Evolutionary conservation across 1,284 basidiomycete species (phyloP).

Genomic region (Prillingera fragicola): DNA sequence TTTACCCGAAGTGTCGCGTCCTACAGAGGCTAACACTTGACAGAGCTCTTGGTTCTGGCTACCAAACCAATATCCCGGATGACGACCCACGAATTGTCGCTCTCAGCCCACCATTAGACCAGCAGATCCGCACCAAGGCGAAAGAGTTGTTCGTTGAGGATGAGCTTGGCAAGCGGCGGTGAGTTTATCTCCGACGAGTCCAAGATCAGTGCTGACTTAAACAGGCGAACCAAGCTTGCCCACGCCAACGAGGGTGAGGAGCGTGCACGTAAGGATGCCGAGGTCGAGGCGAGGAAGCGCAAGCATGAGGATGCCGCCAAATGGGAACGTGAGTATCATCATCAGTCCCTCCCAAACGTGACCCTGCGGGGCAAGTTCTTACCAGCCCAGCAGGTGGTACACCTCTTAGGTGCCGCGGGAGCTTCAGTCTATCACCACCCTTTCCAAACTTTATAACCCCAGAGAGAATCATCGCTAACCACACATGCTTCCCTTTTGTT

Average conservation of each 20-base stretch:
- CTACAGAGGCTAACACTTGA: neutral
- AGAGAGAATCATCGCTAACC: slow-evolving; percentile 30
- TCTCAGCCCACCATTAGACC: slow-evolving; percentile 48
- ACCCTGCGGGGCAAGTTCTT: slow-evolving; percentile 1
- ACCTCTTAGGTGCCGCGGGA: neutral
- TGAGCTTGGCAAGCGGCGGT: slow-evolving; percentile 51
- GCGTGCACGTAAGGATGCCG: slow-evolving; percentile 50
- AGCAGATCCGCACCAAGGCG: slow-evolving; percentile 50
- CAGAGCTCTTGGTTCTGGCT: slow-evolving; percentile 37
- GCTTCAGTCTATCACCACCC: neutral
- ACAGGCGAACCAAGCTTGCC: slow-evolving; percentile 49
- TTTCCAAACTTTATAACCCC: neutral
- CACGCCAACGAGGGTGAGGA: slow-evolving; percentile 56
- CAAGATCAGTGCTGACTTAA: neutral
- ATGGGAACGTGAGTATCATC: slow-evolving; percentile 51
- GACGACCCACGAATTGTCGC: slow-evolving; percentile 46
- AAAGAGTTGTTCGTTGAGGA: slow-evolving; percentile 56
- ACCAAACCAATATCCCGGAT: slow-evolving; percentile 44
- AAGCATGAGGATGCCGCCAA: slow-evolving; percentile 51
- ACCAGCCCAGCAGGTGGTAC: slow-evolving; percentile 9
- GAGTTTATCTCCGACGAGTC: slow-evolving; percentile 17
- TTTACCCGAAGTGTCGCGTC: too few species aligned
- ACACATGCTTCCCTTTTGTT: slow-evolving; percentile 7
- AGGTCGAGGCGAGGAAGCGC: slow-evolving; percentile 47
- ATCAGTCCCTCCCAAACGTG: neutral